A percentile compares a stretch with the other conserved stretches of the same genome.
These are phyloP conservation scores for Hericium erinaceus DNA, from an alignment of 768 basidiomycete genomes.

Conservation along the genomic window DNA sequence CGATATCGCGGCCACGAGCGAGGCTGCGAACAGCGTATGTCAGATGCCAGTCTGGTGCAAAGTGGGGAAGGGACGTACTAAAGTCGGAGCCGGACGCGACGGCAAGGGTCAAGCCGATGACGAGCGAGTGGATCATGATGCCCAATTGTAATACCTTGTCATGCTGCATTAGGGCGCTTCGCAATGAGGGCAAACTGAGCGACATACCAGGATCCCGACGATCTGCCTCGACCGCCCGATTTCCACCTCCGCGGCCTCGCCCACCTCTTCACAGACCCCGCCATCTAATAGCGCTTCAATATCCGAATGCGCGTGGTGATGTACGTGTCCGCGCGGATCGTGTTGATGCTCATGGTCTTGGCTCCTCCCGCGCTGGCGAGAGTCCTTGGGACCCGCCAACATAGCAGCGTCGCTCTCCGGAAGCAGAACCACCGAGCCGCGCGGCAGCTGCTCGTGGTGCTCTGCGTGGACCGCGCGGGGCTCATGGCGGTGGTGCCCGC, in stretches of 20 bases:
- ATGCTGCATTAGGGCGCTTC: not conserved
- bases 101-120: slow-evolving; percentile 71
- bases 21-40: slow-evolving; percentile 32
- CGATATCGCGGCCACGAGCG: slow-evolving; percentile 61
- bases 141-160: slow-evolving; percentile 71
- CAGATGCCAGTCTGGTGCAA: not conserved
- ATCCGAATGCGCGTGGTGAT: slow-evolving; percentile 4
- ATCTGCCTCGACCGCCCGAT: slow-evolving; percentile 55
- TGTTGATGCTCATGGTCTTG: slow-evolving; percentile 2
- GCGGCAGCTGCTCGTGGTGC: slow-evolving; percentile 15
- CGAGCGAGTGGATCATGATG: slow-evolving; percentile 78
- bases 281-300: slow-evolving; percentile 5
- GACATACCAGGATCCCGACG: slow-evolving; percentile 61
- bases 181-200: not conserved
- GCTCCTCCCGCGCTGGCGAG: not conserved
- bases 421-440: not conserved
- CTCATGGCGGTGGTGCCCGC: slow-evolving; percentile 30
- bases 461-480: slow-evolving; percentile 16
- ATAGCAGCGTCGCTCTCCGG: not conserved
- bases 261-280: not conserved
- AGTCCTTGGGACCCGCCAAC: not conserved
- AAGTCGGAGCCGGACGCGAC: slow-evolving; percentile 65
- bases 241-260: slow-evolving; percentile 16
- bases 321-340: not conserved
- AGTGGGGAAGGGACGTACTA: slow-evolving; percentile 33